Conservation (phyloP, 805 yeast species). For the Metschnikowia similis region DNA sequence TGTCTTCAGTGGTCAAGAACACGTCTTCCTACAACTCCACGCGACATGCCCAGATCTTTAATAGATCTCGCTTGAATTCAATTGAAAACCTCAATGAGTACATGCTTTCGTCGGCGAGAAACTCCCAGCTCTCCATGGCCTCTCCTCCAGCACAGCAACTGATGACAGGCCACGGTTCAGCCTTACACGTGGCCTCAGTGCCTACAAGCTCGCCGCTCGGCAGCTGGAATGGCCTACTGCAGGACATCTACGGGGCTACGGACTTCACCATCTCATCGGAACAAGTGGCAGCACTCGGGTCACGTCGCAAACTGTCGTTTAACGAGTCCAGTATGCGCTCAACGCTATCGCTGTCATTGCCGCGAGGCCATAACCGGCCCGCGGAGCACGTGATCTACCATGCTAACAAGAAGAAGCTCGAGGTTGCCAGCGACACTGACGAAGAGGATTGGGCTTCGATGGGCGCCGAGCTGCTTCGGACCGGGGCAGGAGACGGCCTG, state of each 20-base stretch:
- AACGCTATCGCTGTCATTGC: constrained; percentile 30
- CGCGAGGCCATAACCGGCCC: constrained; percentile 6
- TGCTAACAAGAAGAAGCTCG: neutral
- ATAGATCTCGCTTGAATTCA: constrained; percentile 38
- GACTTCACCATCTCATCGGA: constrained; percentile 18
- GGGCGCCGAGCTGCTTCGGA: constrained; percentile 68
- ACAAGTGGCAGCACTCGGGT: constrained; percentile 18
- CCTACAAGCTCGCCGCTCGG: constrained; percentile 24
- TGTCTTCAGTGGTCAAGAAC: constrained; percentile 21
- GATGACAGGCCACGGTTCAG: constrained; percentile 1
- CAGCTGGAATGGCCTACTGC: constrained; percentile 18
- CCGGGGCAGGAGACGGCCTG: constrained; percentile 17
- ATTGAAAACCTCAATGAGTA: constrained; percentile 41
- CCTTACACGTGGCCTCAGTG: constrained; percentile 13
- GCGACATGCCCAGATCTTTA: constrained; percentile 27
- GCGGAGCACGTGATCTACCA: constrained; percentile 3
- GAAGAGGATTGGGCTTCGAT: constrained; percentile 96
- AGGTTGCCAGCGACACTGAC: constrained; percentile 65
- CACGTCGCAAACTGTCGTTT: constrained; percentile 37
- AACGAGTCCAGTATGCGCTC: constrained; percentile 43
- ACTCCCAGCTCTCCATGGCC: constrained; percentile 29
- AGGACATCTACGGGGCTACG: constrained; percentile 5
- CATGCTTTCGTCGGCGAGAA: constrained; percentile 37
- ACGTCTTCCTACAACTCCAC: constrained; percentile 16
- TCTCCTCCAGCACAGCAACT: constrained; percentile 30